phyloP scores from a whole-genome alignment of 257 asterid species.

The Avicennia marina region DNA sequence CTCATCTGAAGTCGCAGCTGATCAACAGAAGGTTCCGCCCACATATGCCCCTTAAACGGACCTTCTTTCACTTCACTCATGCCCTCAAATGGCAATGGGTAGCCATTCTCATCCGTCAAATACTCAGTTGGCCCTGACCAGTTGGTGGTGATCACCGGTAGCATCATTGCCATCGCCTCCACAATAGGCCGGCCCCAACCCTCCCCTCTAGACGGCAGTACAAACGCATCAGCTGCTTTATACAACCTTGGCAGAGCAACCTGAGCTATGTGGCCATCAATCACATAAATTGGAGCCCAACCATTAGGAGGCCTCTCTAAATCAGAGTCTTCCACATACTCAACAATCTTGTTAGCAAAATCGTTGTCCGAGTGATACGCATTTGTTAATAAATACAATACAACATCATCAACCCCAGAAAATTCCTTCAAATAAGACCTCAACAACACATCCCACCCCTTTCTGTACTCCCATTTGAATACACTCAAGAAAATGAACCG shows the following conservation, averaged over 20 bases:
- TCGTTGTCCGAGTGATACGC: constrained; percentile 63
- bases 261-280: constrained; percentile 62
- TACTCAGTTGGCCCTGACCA: constrained; percentile 96
- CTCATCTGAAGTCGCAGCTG: constrained; percentile 60
- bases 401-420: constrained; percentile 44
- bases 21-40: constrained; percentile 83
- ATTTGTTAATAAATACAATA: constrained; percentile 56
- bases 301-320: constrained; percentile 41
- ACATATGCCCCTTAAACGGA: constrained; percentile 72
- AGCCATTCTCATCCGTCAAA: constrained; percentile 62
- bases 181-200: constrained; percentile 96
- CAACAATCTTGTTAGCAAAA: constrained; percentile 55
- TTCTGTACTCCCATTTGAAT: constrained; percentile 84
- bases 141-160: constrained; percentile 82
- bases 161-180: constrained; percentile 86
- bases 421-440: constrained; percentile 66
- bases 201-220: constrained; percentile 83
- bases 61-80: constrained; percentile 67
- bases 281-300: constrained; percentile 67
- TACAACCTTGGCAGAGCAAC: constrained; percentile 64
- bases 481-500: constrained; percentile 64
- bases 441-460: constrained; percentile 87
- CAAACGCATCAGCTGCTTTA: constrained; percentile 59
- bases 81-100: constrained; percentile 51
- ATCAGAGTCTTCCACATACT: constrained; percentile 45